Conservation (phyloP, 2,329 filamentous ascomycete genomes). For the Sarocladiaceae sp. region DNA sequence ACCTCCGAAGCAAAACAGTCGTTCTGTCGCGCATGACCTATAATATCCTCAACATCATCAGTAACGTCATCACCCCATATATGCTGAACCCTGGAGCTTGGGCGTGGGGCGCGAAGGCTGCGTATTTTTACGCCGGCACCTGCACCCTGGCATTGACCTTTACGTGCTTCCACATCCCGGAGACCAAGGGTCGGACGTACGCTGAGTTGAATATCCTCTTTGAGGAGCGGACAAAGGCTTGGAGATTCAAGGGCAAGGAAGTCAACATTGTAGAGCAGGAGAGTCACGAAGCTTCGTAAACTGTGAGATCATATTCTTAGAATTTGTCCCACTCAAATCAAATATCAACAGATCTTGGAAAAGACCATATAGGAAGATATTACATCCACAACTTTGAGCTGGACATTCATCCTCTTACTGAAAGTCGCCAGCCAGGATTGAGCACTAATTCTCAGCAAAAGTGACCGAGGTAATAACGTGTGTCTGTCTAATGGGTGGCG, state of each 20-base stretch:
- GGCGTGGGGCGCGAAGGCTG: conserved; percentile 26
- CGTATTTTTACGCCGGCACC: conserved; percentile 25
- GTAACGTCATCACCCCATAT: conserved; percentile 23
- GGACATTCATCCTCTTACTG: too few species aligned
- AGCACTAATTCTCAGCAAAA: too few species aligned
- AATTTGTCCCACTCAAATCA: too few species aligned
- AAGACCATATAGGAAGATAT: too few species aligned
- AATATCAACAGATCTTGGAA: too few species aligned
- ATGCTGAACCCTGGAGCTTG: conserved; percentile 27
- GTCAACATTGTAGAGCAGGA: background rate
- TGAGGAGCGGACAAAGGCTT: conserved; percentile 11
- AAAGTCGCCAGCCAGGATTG: too few species aligned
- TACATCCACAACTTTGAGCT: too few species aligned
- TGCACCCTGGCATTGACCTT: conserved; percentile 14
- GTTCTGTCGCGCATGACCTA: conserved; percentile 13
- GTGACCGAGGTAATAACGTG: too few species aligned
- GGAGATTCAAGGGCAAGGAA: conserved; percentile 14
- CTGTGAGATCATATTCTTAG: too few species aligned
- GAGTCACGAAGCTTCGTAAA: background rate
- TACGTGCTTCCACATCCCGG: conserved; percentile 20
- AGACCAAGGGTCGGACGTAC: conserved; percentile 20
- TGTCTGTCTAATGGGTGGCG: too few species aligned
- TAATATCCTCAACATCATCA: conserved; percentile 18
- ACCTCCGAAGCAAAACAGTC: conserved; percentile 27
- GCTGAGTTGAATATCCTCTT: conserved; percentile 20